A percentile compares a stretch with the other conserved stretches of the same genome.
phyloP scores from a whole-genome alignment of 2,329 filamentous ascomycete species.

The Sporothrix euskadiensis region DNA sequence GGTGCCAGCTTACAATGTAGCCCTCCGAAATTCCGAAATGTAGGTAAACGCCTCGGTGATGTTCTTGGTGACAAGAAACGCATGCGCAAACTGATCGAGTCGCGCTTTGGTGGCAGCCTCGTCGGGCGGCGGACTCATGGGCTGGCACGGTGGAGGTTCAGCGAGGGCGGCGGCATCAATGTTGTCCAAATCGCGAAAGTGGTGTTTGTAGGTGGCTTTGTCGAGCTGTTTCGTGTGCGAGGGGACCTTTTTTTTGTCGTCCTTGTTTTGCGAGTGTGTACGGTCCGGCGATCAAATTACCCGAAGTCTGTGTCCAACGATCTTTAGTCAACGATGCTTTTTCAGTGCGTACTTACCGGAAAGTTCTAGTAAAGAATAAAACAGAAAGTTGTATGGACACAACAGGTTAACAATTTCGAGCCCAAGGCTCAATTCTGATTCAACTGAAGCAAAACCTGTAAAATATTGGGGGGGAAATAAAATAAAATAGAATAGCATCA shows the following conservation, averaged over 20 bases:
- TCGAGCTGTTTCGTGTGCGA: not conserved
- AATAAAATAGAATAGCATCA: not conserved
- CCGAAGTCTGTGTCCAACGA: not conserved
- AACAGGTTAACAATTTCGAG: not conserved
- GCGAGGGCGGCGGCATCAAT: not conserved
- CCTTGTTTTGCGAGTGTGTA: not conserved
- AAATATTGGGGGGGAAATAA: not conserved
- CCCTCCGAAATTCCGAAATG: constrained; percentile 35
- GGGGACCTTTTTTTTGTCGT: not conserved
- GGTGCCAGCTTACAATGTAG: constrained; percentile 33
- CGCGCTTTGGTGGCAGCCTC: constrained; percentile 33
- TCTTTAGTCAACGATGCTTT: not conserved
- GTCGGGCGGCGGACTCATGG: constrained; percentile 32
- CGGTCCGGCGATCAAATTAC: not conserved
- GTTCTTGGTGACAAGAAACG: constrained; percentile 36
- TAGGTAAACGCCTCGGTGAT: constrained; percentile 36
- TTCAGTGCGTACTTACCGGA: not conserved
- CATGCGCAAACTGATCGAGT: constrained; percentile 36
- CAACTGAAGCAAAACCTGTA: not conserved
- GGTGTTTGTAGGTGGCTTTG: not conserved
- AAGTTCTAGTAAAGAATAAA: too few species aligned
- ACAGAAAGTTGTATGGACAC: not conserved
- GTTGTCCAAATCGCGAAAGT: not conserved
- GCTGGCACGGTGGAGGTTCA: constrained; percentile 28
- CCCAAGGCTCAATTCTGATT: too few species aligned